Evolutionary conservation across 495 filamentous ascomycete genomes (phyloP), one percentile per base, ranked within the genome.

Genomic region (Annulohypoxylon bovei): DNA sequence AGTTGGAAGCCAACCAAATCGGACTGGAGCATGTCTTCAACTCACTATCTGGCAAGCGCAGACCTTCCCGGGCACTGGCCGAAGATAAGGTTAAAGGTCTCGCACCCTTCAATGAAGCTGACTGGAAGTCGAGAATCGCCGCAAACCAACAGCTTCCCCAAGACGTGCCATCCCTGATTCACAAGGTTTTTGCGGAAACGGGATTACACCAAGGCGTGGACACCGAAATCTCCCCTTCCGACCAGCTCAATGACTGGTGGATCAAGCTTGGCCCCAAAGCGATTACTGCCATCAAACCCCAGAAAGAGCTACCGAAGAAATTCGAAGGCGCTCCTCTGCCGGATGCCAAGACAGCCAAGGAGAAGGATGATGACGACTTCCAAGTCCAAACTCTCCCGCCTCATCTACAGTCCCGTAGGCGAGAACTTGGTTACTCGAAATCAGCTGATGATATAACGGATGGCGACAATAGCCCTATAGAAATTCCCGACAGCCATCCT

Each of bases 11-110:
- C 0, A 85, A 88, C 47, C 87, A 89, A 0, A 83, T 87, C 1
- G 91, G 93, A 28, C 78, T 95, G 4, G 87, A 88, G 12, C 82
- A 86, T 22, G 83, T 94, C 2, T 93, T 97, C 79, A 91, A 90
- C 14, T 85, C 88, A 14, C 85, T 88, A 18, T 82, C 86, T 3
- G 83, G 86, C 8, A 87, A 84, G 57, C 77, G 81, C 58, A 84
- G 77, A 61, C 63, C 81, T 2, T 78, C 79, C 22, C 77, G 84
- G 52, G 77, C 79, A n/a, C 72, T 71, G 11, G 83, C 81, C 2
- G 86, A 85, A 42, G 78, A 79, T 8, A 83, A 82, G 56, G 81
- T 89, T 16, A 86, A 83, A 49, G 89, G 88, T 0, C 78, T 91
- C 16, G 82, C 81, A 1, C 74, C 72, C 8, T 91, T 91, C 60